Evolutionary conservation across 176 grass and related monocot genomes (phyloP).

Genomic region (Oryza longistaminata): DNA sequence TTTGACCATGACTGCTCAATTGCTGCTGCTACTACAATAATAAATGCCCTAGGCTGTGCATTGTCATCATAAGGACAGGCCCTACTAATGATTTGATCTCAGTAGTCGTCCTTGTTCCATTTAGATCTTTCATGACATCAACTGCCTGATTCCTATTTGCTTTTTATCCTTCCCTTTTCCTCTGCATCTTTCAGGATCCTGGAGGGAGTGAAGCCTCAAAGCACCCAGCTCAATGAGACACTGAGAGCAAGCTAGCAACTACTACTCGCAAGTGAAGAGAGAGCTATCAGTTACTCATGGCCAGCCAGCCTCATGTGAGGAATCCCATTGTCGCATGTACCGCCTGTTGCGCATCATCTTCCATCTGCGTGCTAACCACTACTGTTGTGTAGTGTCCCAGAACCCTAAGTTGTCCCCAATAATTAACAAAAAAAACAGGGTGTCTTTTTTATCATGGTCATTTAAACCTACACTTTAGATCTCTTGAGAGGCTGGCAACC

Average conservation of each 20-base stretch:
- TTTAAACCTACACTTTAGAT: constrained; percentile 24
- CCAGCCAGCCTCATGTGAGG: neutral
- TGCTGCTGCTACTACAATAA: constrained; percentile 31
- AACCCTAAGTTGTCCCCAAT: constrained; percentile 29
- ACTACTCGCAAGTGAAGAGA: too few relatives aligned
- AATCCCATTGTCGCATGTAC: neutral
- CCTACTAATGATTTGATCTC: constrained; percentile 77
- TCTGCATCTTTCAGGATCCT: constrained; percentile 6
- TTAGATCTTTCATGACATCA: constrained; percentile 26
- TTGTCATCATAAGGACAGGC: constrained; percentile 40
- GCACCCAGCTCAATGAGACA: neutral
- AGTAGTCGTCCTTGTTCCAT: constrained; percentile 42
- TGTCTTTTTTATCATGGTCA: constrained; percentile 35
- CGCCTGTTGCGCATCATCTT: constrained; percentile 4
- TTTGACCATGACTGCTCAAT: constrained; percentile 39
- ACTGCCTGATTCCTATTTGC: constrained; percentile 10
- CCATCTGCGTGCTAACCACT: constrained; percentile 16
- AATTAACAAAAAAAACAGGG: neutral
- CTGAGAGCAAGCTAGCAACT: neutral
- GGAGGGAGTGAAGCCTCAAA: neutral
- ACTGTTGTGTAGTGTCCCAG: neutral
- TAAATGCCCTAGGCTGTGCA: constrained; percentile 40
- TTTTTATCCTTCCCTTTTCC: constrained; percentile 9
- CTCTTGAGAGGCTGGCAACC: constrained; percentile 23
- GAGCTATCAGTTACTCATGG: neutral